These are phyloP conservation scores for Senna tora DNA, from an alignment of 306 rosid genomes.

Conservation along the genomic window DNA sequence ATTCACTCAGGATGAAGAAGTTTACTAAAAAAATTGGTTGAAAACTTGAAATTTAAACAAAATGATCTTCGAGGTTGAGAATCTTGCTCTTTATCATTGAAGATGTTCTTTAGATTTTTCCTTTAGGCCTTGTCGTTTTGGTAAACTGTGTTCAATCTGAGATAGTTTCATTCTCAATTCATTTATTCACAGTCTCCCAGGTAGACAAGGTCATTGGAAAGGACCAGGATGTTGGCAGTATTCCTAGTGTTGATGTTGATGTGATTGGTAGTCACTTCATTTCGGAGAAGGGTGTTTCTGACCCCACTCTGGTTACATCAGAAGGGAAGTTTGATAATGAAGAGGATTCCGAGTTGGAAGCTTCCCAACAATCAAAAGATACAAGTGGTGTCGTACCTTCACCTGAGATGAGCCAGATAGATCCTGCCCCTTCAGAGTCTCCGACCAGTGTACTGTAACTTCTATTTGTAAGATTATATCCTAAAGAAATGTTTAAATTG, in stretches of 20 bases:
- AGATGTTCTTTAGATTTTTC: not conserved
- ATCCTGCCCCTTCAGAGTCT: slow-evolving; percentile 42
- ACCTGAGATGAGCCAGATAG: slow-evolving; percentile 38
- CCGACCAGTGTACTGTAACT: slow-evolving; percentile 51
- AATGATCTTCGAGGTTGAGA: not conserved
- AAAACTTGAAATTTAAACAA: slow-evolving; percentile 7
- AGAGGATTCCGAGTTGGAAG: slow-evolving; percentile 33
- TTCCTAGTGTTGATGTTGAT: slow-evolving; percentile 44
- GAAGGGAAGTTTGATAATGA: slow-evolving; percentile 34
- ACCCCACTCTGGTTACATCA: slow-evolving; percentile 17
- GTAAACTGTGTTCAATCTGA: slow-evolving; percentile 6
- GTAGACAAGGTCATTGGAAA: slow-evolving; percentile 37
- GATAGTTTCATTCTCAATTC: slow-evolving; percentile 9
- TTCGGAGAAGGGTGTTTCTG: slow-evolving; percentile 35
- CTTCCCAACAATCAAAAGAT: slow-evolving; percentile 33
- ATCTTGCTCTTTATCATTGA: slow-evolving; percentile 12
- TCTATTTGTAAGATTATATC: slow-evolving; percentile 14
- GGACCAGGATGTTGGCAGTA: slow-evolving; percentile 41
- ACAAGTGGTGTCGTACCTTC: slow-evolving; percentile 40
- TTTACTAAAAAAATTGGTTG: not conserved
- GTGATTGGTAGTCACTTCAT: slow-evolving; percentile 36
- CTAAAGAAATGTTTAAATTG: slow-evolving; percentile 7
- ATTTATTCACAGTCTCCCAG: slow-evolving; percentile 38
- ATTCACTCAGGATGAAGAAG: not conserved
- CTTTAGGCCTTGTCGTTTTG: not conserved